phyloP scores from a whole-genome alignment of 2,329 filamentous ascomycete species.

The Neofusicoccum cordaticola region DNA sequence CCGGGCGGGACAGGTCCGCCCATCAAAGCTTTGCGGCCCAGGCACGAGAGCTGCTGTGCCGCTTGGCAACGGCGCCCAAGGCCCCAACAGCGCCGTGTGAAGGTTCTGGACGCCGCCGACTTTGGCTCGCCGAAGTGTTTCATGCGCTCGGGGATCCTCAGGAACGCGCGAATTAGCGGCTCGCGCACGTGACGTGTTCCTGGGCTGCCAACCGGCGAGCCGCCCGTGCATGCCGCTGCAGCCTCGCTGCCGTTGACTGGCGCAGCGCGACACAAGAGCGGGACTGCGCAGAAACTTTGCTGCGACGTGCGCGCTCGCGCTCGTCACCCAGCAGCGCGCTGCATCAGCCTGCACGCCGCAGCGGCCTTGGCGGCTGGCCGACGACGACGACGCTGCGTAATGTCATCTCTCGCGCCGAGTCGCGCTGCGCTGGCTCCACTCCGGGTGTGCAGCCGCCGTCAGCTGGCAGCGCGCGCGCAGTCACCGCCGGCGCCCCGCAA shows the following conservation, averaged over 20 bases:
- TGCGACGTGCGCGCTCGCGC: not conserved
- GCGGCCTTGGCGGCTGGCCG: not conserved
- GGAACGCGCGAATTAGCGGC: constrained; percentile 9
- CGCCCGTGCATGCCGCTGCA: constrained; percentile 5
- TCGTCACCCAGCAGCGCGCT: too few relatives aligned
- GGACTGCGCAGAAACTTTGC: not conserved
- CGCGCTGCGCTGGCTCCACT: constrained; percentile 5
- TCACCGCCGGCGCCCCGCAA: not conserved
- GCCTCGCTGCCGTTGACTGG: constrained; percentile 5
- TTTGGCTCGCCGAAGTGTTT: not conserved
- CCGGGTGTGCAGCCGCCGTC: constrained; percentile 2
- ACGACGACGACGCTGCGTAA: not conserved
- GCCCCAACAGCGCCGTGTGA: not conserved
- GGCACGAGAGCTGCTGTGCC: not conserved
- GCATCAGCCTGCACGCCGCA: not conserved
- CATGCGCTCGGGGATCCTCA: constrained; percentile 11
- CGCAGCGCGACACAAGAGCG: not conserved
- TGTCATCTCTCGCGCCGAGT: not conserved
- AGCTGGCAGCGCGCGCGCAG: not conserved
- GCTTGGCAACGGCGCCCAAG: constrained; percentile 12
- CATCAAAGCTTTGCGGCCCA: not conserved
- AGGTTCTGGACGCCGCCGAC: constrained; percentile 3
- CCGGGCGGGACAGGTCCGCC: not conserved
- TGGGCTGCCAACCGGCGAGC: not conserved
- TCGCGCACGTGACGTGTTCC: not conserved